Conservation (phyloP, 2,329 filamentous ascomycete species). For the Calonectria crousiana region DNA sequence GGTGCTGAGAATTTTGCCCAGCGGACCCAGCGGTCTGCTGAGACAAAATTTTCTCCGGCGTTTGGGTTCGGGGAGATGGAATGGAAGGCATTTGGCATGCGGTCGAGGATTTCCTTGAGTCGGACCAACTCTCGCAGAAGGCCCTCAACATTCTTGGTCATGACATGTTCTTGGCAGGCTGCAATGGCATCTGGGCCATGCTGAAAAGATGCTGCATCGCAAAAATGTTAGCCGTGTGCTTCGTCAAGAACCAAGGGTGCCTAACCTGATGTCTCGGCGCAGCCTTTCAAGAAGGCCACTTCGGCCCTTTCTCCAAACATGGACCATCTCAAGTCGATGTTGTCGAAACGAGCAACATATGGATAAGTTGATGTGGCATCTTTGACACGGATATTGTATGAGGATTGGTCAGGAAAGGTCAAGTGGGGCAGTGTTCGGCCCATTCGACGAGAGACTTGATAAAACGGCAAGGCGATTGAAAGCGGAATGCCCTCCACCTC, state of each 20-base stretch:
- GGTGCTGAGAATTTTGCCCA: slow-evolving; percentile 65
- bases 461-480: slow-evolving; percentile 62
- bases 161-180: slow-evolving; percentile 65
- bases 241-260: neutral
- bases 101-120: slow-evolving; percentile 65
- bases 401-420: slow-evolving; percentile 66
- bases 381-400: slow-evolving; percentile 64
- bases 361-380: slow-evolving; percentile 62
- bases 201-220: slow-evolving; percentile 56
- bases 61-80: slow-evolving; percentile 66
- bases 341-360: slow-evolving; percentile 65
- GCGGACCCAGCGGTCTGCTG: slow-evolving; percentile 61
- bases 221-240: neutral
- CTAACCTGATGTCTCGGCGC: slow-evolving; percentile 56
- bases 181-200: slow-evolving; percentile 65
- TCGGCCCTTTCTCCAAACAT: slow-evolving; percentile 66
- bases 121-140: slow-evolving; percentile 63
- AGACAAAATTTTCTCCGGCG: slow-evolving; percentile 63
- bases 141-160: slow-evolving; percentile 64
- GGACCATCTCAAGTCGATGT: slow-evolving; percentile 66
- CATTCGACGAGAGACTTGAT: slow-evolving; percentile 63
- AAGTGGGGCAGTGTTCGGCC: slow-evolving; percentile 65
- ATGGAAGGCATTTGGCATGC: slow-evolving; percentile 67
- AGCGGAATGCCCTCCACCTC: slow-evolving; percentile 63
- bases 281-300: slow-evolving; percentile 64